Evolutionary conservation across 495 filamentous ascomycete species (phyloP), one percentile per base, ranked within the genome.

Genomic region (Talaromyces stipitatus): DNA sequence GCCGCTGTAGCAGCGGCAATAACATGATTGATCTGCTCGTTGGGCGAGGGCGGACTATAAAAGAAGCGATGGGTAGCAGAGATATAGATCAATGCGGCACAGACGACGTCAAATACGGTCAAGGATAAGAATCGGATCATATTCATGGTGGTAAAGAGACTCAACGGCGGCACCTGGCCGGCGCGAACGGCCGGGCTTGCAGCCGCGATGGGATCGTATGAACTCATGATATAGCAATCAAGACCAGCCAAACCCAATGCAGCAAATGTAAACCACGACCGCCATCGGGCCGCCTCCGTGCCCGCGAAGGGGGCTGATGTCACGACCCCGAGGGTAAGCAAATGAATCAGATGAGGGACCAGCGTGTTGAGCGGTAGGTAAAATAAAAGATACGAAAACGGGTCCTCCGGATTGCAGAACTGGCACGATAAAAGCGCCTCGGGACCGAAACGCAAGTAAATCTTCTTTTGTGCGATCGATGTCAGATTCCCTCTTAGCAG

Each of bases 401-500:
- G 76, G 24, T 89, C 82, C 57, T 91, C 89, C 11, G 85, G 69
- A n/a, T 70, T 76, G 80, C 94, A 97, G 75, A 91, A 96, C 54
- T 82, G 81, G 68, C 94, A 98, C 32, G 79, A 71, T 16, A 82
- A 74, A 1, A 98, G 61, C 3, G 82, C 78, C 20, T 83, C 77
- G 0, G 90, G 88, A 18, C 94, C 94, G 73, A 81, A 91, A 29
- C 85, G 84, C 38, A 95, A 78, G 71, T 96, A 97, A 5, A 94
- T 76, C 20, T 91, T 83, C 41, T 91, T 78, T 5, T 84, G 83
- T 50, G 88, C 87, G 54, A 86, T 70, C 29, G 82, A 86, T 4
- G 74, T 81, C 62, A 97, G 81, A 58, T 85, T 87, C 7, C 74
- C 65, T 54, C 81, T 82, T 6, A 96, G 80, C 16, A 78, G 70